Evolutionary conservation across 768 basidiomycete species (phyloP).

Genomic region (Auriscalpium orientale): DNA sequence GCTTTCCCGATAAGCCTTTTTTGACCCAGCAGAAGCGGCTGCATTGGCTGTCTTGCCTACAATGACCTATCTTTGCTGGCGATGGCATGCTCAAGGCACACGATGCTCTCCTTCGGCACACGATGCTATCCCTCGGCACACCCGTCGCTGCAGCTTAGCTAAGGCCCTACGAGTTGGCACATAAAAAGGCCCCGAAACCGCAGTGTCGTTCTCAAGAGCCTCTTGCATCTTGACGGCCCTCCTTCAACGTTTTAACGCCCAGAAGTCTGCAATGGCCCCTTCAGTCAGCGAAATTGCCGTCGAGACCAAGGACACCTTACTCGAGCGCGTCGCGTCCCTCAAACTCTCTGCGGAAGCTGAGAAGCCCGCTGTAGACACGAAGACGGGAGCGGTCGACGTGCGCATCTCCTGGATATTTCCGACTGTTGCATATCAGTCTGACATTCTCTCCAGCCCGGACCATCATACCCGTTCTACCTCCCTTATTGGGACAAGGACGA

Average conservation of each 20-base stretch:
- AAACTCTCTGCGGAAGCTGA: neutral
- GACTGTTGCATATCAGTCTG: neutral
- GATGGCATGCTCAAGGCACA: neutral
- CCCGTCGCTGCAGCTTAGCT: conserved; percentile 15
- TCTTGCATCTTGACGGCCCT: no score
- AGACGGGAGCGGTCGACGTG: neutral
- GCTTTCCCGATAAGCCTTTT: neutral
- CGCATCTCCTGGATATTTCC: neutral
- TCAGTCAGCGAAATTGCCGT: neutral
- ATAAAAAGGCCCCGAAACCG: no score
- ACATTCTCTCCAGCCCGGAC: neutral
- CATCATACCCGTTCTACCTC: conserved; percentile 1
- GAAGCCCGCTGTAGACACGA: neutral
- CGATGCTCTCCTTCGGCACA: no score
- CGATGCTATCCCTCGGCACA: no score
- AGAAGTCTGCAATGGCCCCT: neutral
- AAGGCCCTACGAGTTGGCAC: no score
- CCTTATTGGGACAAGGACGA: neutral
- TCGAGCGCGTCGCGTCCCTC: neutral
- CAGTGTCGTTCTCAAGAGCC: no score
- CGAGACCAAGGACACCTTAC: neutral
- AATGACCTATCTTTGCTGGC: neutral
- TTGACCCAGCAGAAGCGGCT: neutral
- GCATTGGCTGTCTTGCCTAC: neutral
- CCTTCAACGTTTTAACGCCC: no score